Conservation (phyloP, 148 eudicot genomes). For the Pouteria glomerata region DNA sequence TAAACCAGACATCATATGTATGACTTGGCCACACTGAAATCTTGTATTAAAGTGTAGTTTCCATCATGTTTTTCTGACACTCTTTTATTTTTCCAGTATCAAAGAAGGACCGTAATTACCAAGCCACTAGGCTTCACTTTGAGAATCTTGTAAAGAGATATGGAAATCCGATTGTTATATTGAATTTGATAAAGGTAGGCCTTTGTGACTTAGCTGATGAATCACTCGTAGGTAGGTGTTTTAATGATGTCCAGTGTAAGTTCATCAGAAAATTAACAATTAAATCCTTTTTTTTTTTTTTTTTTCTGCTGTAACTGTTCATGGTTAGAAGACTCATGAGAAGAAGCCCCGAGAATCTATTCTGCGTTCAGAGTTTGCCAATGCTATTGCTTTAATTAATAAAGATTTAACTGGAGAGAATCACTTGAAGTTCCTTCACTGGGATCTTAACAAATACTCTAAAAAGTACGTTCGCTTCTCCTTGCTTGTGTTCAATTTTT, state of each 20-base stretch:
- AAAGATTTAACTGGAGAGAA: slow-evolving; percentile 45
- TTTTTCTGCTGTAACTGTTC: background rate
- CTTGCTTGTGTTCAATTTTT: background rate
- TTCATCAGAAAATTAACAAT: background rate
- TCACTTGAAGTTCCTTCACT: slow-evolving; percentile 52
- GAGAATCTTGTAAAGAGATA: slow-evolving; percentile 66
- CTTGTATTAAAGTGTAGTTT: background rate
- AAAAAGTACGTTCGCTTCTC: slow-evolving; percentile 35
- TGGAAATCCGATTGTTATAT: slow-evolving; percentile 68
- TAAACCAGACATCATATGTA: slow-evolving; percentile 79
- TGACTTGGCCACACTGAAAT: slow-evolving; percentile 14
- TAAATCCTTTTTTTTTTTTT: slow-evolving; percentile 1
- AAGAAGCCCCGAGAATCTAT: slow-evolving; percentile 72
- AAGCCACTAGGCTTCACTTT: slow-evolving; percentile 74
- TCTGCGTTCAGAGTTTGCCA: slow-evolving; percentile 56
- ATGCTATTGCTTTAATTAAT: slow-evolving; percentile 61
- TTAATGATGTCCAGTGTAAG: background rate
- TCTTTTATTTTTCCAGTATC: slow-evolving; percentile 47
- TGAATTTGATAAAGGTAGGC: slow-evolving; percentile 81
- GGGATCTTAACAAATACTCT: slow-evolving; percentile 74
- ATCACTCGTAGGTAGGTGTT: background rate
- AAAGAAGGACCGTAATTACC: slow-evolving; percentile 45
- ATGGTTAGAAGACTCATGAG: slow-evolving; percentile 51
- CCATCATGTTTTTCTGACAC: slow-evolving; percentile 14
- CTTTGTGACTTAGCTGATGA: slow-evolving; percentile 2